phyloP scores from a whole-genome alignment of 768 basidiomycete species.

The Tylopilus cervinicoccineus region DNA sequence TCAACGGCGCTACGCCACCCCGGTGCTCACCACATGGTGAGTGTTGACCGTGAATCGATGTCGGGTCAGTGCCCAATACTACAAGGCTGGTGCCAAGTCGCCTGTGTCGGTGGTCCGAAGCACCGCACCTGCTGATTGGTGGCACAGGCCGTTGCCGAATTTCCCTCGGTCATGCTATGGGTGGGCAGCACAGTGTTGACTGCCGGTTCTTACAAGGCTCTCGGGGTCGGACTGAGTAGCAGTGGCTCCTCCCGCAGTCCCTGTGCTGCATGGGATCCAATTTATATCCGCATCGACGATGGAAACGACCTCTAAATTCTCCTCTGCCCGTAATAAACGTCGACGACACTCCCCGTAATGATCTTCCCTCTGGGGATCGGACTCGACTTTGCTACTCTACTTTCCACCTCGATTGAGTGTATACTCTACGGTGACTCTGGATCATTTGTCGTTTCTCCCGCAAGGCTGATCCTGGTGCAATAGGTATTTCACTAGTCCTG shows the following conservation, averaged over 20 bases:
- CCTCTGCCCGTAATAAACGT: neutral
- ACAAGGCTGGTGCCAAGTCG: neutral
- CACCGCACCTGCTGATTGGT: neutral
- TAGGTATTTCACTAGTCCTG: slow-evolving; percentile 21
- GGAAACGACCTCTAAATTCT: neutral
- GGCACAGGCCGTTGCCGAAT: neutral
- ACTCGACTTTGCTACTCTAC: slow-evolving; percentile 12
- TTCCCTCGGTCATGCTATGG: neutral
- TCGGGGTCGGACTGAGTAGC: neutral
- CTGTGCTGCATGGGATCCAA: neutral
- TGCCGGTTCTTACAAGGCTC: neutral
- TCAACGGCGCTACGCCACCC: no score
- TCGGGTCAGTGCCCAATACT: neutral
- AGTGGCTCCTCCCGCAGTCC: no score
- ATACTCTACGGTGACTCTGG: slow-evolving; percentile 20
- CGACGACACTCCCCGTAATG: neutral
- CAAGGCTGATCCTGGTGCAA: neutral
- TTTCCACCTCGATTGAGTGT: slow-evolving; percentile 18
- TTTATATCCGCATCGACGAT: neutral
- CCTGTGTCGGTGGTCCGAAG: slow-evolving; percentile 5
- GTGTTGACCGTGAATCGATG: no score
- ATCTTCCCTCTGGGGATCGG: slow-evolving; percentile 2
- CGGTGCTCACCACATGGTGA: no score
- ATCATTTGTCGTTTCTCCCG: neutral
- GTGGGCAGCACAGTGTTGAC: neutral